phyloP scores from a whole-genome alignment of 768 basidiomycete species.

The Holtermanniella nyarrowii region DNA sequence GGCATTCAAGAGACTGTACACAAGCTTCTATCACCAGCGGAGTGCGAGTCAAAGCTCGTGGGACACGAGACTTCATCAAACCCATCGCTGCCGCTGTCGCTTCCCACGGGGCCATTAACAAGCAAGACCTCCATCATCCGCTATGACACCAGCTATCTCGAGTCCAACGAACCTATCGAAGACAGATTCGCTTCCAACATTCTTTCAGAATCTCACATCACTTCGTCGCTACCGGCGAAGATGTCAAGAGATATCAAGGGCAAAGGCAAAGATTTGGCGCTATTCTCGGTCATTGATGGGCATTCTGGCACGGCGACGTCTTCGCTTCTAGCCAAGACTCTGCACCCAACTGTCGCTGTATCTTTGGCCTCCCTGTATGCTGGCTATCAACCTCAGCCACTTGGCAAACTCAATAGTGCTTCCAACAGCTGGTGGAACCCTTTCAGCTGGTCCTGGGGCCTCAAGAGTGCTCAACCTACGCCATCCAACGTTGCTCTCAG shows the following conservation, averaged over 20 bases:
- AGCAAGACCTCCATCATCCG: neutral
- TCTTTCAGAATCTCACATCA: neutral
- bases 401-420: constrained; percentile 1
- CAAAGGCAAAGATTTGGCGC: constrained; percentile 56
- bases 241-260: constrained; percentile 7
- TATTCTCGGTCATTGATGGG: constrained; percentile 64
- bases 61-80: neutral
- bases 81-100: neutral
- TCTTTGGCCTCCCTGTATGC: constrained; percentile 48
- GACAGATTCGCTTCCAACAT: neutral
- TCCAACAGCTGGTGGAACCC: constrained; percentile 11
- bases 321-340: constrained; percentile 64
- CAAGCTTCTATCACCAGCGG: neutral
- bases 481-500: constrained; percentile 8
- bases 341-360: constrained; percentile 72
- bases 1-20: neutral
- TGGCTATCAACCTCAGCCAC: constrained; percentile 2
- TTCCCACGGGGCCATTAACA: neutral
- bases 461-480: constrained; percentile 8
- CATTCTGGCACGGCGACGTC: constrained; percentile 80
- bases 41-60: neutral
- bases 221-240: neutral
- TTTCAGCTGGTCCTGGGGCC: constrained; percentile 4
- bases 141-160: neutral
- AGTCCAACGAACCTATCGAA: neutral